Base-by-base conservation (phyloP, 2,329 filamentous ascomycete species). In the Botrytis aclada region DNA sequence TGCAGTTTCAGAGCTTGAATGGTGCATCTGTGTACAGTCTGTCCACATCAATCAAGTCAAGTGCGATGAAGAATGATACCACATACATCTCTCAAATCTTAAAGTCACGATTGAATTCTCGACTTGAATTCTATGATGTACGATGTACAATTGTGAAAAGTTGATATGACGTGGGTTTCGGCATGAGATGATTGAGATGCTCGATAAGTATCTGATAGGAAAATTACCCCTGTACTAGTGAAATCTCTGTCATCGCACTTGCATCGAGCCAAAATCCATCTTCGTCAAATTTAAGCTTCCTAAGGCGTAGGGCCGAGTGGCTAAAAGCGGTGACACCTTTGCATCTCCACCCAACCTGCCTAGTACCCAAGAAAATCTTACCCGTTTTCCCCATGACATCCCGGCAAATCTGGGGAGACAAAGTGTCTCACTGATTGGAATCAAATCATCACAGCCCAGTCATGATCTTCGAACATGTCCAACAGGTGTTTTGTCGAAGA, bases 241-340 rank as follows among this genome's bases (percentile, higher is more conserved):
- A 67, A 67, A 56, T 67, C 45, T 67, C 65, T 67, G 47, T 41
- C 65, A 56, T 41, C 47, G 65, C 41, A 41, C 65, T 67, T 67
- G 65, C 47, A 67, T 67, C 64, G 29, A 39, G 29, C 29, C 62
- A 65, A 64, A 51, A 16, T 34, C 43, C 63, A 65, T 65, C 63
- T 47, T 65, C n/a, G 47, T 67, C 47, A 67, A 67, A 56, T 67
- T 67, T 67, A 67, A 69, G 65, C 65, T 69, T 69, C 65, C 37
- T 51, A 43, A n/a, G 65, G 47, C 65, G 47, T 69, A 64, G 65
- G 65, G 37, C 34, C 65, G n/a, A 69, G 65, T 69, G 65, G 65
- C 65, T 69, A 69, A 67, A 66, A 58, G 65, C 47, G 47, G 65
- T 69, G 47, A 58, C 65, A 69, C 65, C 65, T 41, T 41, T 58